A percentile compares a stretch with the other conserved stretches of the same genome.
These are phyloP conservation scores for Ilyonectria sp. DNA, from an alignment of 2,329 filamentous ascomycete genomes.

Conservation along the genomic window DNA sequence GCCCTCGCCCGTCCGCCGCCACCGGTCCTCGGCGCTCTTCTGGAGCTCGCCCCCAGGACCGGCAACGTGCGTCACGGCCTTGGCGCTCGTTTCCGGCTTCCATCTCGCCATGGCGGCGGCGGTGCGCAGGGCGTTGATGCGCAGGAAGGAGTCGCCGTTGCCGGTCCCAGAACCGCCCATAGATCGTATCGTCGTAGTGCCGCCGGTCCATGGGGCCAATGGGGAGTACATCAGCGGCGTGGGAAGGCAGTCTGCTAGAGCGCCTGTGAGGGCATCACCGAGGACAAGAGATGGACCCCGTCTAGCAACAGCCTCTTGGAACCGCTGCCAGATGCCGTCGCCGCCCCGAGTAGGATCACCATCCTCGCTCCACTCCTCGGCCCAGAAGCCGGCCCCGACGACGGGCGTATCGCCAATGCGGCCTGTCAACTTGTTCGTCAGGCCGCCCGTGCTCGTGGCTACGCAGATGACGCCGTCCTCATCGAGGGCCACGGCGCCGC, in stretches of 20 bases:
- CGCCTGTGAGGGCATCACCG: constrained; percentile 58
- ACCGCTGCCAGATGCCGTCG: constrained; percentile 29
- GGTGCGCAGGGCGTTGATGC: constrained; percentile 79
- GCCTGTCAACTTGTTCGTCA: constrained; percentile 92
- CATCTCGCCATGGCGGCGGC: constrained; percentile 82
- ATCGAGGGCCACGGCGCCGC: constrained; percentile 87
- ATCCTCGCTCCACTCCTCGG: constrained; percentile 81
- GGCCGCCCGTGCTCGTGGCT: constrained; percentile 79
- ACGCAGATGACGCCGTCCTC: constrained; percentile 79
- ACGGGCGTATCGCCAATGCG: constrained; percentile 90
- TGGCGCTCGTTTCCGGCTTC: constrained; percentile 63
- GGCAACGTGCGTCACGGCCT: constrained; percentile 75
- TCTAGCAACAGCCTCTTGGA: constrained; percentile 29
- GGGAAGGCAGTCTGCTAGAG: constrained; percentile 74
- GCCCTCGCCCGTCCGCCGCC: constrained; percentile 82
- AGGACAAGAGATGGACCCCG: constrained; percentile 38
- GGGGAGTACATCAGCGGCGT: constrained; percentile 60
- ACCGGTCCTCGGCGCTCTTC: constrained; percentile 80
- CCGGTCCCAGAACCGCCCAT: constrained; percentile 83
- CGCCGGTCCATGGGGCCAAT: constrained; percentile 9
- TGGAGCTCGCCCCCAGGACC: constrained; percentile 83
- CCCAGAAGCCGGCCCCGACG: constrained; percentile 90
- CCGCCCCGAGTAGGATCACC: constrained; percentile 49
- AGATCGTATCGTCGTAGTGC: constrained; percentile 51
- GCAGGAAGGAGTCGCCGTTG: constrained; percentile 90